These are phyloP conservation scores for Puccinia hordei DNA, from an alignment of 1,284 basidiomycete species.

Conservation along the genomic window DNA sequence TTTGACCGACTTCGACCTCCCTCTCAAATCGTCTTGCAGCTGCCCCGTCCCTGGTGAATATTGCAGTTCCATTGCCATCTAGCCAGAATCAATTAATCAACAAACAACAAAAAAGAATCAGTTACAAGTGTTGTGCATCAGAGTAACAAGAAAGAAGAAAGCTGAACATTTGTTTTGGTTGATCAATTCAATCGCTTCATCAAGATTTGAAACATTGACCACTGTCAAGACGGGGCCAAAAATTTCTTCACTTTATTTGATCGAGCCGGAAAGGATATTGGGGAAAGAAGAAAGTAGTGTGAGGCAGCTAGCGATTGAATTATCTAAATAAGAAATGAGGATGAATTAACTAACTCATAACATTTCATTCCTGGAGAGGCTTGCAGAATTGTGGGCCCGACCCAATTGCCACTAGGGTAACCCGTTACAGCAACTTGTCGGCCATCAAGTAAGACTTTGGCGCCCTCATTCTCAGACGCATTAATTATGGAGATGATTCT, in stretches of 20 bases:
- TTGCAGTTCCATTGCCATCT: slow-evolving; percentile 83
- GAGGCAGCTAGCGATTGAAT: slow-evolving; percentile 53
- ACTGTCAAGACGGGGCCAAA: slow-evolving; percentile 89
- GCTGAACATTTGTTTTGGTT: slow-evolving; percentile 78
- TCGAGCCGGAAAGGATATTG: not conserved
- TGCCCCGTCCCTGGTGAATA: slow-evolving; percentile 95
- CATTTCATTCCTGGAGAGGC: slow-evolving; percentile 79
- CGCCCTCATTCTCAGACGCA: slow-evolving; percentile 81
- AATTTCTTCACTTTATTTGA: slow-evolving; percentile 74
- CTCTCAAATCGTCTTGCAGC: slow-evolving; percentile 91
- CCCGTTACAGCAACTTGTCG: slow-evolving; percentile 70
- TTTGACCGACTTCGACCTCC: slow-evolving; percentile 83
- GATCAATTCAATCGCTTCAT: slow-evolving; percentile 86
- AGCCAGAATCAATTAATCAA: not conserved
- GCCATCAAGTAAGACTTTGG: slow-evolving; percentile 84
- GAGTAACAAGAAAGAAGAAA: slow-evolving; percentile 53
- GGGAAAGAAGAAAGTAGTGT: not conserved
- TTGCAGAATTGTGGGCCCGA: slow-evolving; percentile 89
- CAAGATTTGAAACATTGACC: slow-evolving; percentile 78
- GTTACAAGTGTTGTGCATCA: slow-evolving; percentile 47
- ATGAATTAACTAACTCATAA: slow-evolving; percentile 68
- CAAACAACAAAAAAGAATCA: not conserved
- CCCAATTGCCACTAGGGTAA: slow-evolving; percentile 90
- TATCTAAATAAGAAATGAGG: too few species aligned
- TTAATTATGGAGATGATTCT: slow-evolving; percentile 77